Evolutionary conservation across 768 basidiomycete genomes (phyloP), one percentile per base, ranked within the genome.

Genomic region (Tulasnella sp.): DNA sequence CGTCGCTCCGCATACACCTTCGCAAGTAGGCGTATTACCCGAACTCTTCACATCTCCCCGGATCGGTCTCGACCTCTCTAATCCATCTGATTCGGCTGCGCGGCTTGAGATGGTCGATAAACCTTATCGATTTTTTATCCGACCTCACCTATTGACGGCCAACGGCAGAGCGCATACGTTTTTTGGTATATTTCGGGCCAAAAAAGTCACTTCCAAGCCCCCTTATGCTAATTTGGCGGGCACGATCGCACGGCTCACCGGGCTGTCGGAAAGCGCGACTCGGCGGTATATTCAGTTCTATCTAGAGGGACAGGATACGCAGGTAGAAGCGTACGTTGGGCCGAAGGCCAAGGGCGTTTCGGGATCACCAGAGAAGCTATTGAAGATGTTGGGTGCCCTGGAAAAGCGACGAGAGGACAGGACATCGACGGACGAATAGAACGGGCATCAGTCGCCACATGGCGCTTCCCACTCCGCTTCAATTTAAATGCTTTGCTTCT

Each of bases 121-220:
- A 53, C 75, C 72, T 7, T 88, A 89, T 69, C 78, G 87, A 3
- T 86, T 80, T 69, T 84, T 88, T 63, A 70, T 73, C 3, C 72
- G 75, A 32, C 87, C 87, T 0, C 67, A 77, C 15, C 72, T 81
- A 24, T 74, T 88, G 43, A 75, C 74, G 1, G 71, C 76, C 7
- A 88, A 87, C 58, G 86, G 87, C 2, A 81, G 86, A 38, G 68
- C 74, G 2, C 86, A 88, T 64, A 87, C 85, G 3, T 83, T 88
- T 63, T 67, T 84, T 17, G 86, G 84, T 1, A 71, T 85, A 32
- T 71, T 29, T 38, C 45, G 47, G 3, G 26, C 48, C 23, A 11
- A 38, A 10, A 59, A 23, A 21, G 47, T 11, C 13, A 4, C 30
- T 26, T 21, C 15, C 4, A 10, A 50, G 48, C 17, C 2, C 10